Evolutionary conservation across 305 asterid genomes (phyloP), one percentile per base, ranked within the genome.

Genomic region (Withania somnifera): DNA sequence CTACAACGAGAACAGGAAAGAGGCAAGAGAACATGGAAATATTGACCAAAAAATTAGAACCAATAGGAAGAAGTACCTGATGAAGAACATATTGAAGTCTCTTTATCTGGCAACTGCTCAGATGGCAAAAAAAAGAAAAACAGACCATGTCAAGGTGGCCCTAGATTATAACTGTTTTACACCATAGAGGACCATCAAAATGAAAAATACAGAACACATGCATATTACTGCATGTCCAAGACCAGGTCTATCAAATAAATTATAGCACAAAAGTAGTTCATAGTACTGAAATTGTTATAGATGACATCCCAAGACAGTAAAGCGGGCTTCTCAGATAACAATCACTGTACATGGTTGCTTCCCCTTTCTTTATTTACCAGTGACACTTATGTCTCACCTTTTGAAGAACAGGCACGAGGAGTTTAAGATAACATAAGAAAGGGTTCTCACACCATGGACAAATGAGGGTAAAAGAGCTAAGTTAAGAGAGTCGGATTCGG

Each of bases 51-150:
- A 14, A 78, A 67, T 61, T 32, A 51, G 50, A 60, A 36, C 58
- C 45, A 85, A 52, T 20, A 19, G 58, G 47, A 28, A 81, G 77
- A 85, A 80, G 84, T 80, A 92, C 92, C 91, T 85, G 88, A 77
- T 84, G 86, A 82, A 54, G 91, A 81, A 61, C 82, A 54, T 60
- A 80, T 73, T 32, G n/a, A 32, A 83, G 66, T 50, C 77, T 83
- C 89, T 71, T 85, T 88, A 17, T 47, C 67, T 77, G 82, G 87
- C 8, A 79, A 83, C 82, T 82, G 86, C 30, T 84, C 85, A 77
- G 85, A 73, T 85, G 86, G 73, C 69, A 80, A 67, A 85, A 64
- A 24, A 61, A 77, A 78, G 57, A 52, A 52, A 83, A 79, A 83
- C 86, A 73, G 50, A 58, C 88, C 81, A 73, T 88, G 84, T 87